Conservation (phyloP, 176 grass and related monocot species). For the Cocos nucifera region DNA sequence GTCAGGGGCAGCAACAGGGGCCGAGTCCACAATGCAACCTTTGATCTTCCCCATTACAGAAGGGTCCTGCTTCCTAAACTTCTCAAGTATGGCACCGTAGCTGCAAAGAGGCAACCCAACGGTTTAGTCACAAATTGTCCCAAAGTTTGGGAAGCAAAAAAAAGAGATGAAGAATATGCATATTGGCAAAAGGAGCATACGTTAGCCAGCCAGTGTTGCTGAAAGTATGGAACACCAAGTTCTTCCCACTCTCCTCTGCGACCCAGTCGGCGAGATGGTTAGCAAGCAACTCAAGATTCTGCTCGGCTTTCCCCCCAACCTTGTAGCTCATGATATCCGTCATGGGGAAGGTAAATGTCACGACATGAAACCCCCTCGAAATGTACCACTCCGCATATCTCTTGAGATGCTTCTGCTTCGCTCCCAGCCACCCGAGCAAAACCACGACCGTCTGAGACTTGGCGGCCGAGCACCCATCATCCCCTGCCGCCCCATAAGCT, state of each 20-base stretch:
- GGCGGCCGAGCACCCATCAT: background rate
- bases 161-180: background rate
- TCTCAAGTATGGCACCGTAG: conserved; percentile 78
- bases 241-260: conserved; percentile 66
- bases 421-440: conserved; percentile 87
- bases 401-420: conserved; percentile 82
- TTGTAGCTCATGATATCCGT: conserved; percentile 73
- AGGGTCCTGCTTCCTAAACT: conserved; percentile 48
- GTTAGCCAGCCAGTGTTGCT: conserved; percentile 95
- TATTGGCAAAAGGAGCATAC: conserved; percentile 24
- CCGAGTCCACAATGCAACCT: conserved; percentile 77
- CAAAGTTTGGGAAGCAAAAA: too few species aligned
- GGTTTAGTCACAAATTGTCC: too few species aligned
- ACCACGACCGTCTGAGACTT: conserved; percentile 70
- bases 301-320: conserved; percentile 59
- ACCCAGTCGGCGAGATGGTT: conserved; percentile 75
- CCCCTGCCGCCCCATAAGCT: background rate
- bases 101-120: conserved; percentile 20
- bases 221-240: conserved; percentile 93
- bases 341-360: conserved; percentile 89
- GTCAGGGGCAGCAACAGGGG: conserved; percentile 75
- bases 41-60: conserved; percentile 67
- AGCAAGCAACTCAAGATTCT: conserved; percentile 51
- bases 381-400: conserved; percentile 89
- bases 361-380: conserved; percentile 67